Evolutionary conservation across 352 stramenopile genomes (phyloP).

Genomic region (Globisporangium cylindrosporum): DNA sequence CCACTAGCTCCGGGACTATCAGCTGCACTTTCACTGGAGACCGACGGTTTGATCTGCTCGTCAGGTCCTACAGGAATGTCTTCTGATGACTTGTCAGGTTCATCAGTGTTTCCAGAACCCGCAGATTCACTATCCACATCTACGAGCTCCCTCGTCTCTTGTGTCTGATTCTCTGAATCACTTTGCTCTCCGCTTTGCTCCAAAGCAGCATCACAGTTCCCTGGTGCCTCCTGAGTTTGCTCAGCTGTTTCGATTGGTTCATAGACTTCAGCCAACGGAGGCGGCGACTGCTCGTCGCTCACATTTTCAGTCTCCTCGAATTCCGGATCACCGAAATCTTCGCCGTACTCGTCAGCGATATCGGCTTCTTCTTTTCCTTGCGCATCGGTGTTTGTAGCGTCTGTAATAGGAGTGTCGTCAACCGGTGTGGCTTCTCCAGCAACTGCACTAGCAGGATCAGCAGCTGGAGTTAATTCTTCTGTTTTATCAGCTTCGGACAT

Average conservation of each 20-base stretch:
- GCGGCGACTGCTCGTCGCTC: not conserved
- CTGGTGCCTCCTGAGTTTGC: not conserved
- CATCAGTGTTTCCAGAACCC: not conserved
- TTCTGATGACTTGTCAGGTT: not conserved
- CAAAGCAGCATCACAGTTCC: not conserved
- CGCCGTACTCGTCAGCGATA: conserved; percentile 6
- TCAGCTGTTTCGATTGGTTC: not conserved
- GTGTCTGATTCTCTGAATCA: not conserved
- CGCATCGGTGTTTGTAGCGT: too few relatives aligned
- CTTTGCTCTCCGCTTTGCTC: not conserved
- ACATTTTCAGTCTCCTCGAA: conserved; percentile 9
- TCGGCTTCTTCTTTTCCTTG: not conserved
- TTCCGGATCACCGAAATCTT: conserved; percentile 13
- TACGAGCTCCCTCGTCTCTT: not conserved
- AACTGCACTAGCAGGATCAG: too few relatives aligned
- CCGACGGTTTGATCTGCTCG: not conserved
- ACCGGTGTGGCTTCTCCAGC: too few relatives aligned
- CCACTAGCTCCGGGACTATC: not conserved
- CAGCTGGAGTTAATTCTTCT: too few relatives aligned
- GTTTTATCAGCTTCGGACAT: too few relatives aligned
- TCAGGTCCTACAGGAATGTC: not conserved
- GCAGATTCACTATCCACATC: not conserved
- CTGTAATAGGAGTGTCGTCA: too few relatives aligned
- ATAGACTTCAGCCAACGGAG: not conserved
- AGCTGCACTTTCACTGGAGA: not conserved